Conservation (phyloP, 2,329 filamentous ascomycete species). For the Trichoderma brevicompactum region DNA sequence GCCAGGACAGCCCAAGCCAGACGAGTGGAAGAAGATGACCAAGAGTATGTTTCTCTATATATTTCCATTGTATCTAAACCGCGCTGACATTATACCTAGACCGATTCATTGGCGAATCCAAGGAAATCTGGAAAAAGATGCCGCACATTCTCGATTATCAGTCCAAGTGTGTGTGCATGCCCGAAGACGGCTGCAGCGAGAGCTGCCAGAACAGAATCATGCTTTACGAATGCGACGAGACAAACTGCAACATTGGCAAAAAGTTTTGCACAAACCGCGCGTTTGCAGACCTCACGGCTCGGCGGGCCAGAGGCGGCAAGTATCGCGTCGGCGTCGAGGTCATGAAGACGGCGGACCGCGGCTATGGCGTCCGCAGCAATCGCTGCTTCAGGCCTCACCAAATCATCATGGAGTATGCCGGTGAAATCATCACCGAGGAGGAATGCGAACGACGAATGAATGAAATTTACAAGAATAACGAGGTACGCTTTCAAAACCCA, state of each 20-base stretch:
- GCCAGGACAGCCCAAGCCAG: constrained; percentile 84
- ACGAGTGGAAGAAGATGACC: constrained; percentile 90
- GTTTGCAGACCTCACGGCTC: constrained; percentile 77
- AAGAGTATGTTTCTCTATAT: constrained; percentile 75
- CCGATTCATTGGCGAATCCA: constrained; percentile 85
- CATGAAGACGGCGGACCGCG: constrained; percentile 84
- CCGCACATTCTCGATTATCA: constrained; percentile 74
- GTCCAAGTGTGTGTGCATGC: constrained; percentile 76
- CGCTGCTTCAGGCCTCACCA: constrained; percentile 85
- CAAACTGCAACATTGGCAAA: constrained; percentile 81
- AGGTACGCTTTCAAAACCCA: constrained; percentile 63
- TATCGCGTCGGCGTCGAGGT: constrained; percentile 95
- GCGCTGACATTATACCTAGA: constrained; percentile 56
- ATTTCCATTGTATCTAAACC: too few species aligned
- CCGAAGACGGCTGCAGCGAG: constrained; percentile 82
- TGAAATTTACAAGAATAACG: constrained; percentile 89
- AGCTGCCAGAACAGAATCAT: constrained; percentile 94
- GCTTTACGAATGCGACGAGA: constrained; percentile 93
- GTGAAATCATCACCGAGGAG: constrained; percentile 93
- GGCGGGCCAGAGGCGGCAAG: constrained; percentile 77
- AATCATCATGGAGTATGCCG: constrained; percentile 98
- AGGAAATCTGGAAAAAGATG: constrained; percentile 77
- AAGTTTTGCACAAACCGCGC: constrained; percentile 81
- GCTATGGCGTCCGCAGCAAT: constrained; percentile 90
- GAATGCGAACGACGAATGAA: constrained; percentile 95